phyloP scores from a whole-genome alignment of 2,329 filamentous ascomycete species.

The Epichloe elymi region DNA sequence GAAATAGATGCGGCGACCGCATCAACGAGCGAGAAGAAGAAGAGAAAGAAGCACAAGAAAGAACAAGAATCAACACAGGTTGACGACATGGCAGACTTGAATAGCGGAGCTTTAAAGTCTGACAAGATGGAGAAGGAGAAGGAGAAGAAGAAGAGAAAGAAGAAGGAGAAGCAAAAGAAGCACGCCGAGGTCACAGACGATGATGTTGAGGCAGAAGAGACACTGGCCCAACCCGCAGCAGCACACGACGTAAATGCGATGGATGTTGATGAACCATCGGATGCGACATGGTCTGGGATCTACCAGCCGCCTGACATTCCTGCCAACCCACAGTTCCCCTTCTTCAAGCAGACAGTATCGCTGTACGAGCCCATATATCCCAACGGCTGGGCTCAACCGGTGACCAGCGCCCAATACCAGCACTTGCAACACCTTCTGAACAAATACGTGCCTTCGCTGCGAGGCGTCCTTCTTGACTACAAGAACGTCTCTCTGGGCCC shows the following conservation, averaged over 20 bases:
- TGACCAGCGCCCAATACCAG: slow-evolving; percentile 59
- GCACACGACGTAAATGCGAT: slow-evolving; percentile 18
- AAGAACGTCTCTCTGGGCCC: slow-evolving; percentile 54
- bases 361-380: slow-evolving; percentile 68
- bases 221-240: not conserved
- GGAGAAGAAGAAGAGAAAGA: slow-evolving; percentile 8
- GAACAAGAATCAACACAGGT: slow-evolving; percentile 11
- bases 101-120: slow-evolving; percentile 13
- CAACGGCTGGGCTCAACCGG: slow-evolving; percentile 52
- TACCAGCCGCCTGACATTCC: slow-evolving; percentile 27
- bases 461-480: slow-evolving; percentile 65
- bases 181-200: slow-evolving; percentile 13
- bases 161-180: slow-evolving; percentile 14
- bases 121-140: slow-evolving; percentile 15
- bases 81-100: slow-evolving; percentile 1
- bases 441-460: slow-evolving; percentile 59
- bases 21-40: slow-evolving; percentile 9
- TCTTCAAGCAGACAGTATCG: slow-evolving; percentile 66
- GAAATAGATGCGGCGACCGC: slow-evolving; percentile 1
- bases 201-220: not conserved
- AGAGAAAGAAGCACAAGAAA: slow-evolving; percentile 19
- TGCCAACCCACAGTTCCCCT: slow-evolving; percentile 47
- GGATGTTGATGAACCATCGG: slow-evolving; percentile 24
- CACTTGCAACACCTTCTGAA: slow-evolving; percentile 64
- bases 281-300: slow-evolving; percentile 18